phyloP scores from a whole-genome alignment of 148 eudicot species.

The Camellia sinensis region DNA sequence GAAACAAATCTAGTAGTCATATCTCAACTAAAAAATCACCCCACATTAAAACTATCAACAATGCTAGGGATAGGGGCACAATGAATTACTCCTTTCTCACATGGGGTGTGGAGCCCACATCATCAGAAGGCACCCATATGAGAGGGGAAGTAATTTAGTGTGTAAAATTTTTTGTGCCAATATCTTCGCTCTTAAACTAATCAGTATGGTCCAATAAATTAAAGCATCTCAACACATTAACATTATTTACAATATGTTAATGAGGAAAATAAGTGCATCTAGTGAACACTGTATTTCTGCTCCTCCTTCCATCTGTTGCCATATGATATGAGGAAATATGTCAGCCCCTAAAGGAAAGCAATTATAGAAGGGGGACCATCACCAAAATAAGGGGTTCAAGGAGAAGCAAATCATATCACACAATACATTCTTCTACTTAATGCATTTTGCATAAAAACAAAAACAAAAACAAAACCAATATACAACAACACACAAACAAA shows the following conservation, averaged over 20 bases:
- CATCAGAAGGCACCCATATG: too few species aligned
- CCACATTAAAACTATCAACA: background rate
- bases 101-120: too few species aligned
- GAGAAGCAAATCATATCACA: background rate
- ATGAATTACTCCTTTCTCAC: too few species aligned
- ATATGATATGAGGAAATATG: background rate
- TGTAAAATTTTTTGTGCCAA: too few species aligned
- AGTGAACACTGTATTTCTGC: background rate
- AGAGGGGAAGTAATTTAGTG: too few species aligned
- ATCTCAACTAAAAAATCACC: background rate
- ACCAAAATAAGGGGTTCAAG: background rate
- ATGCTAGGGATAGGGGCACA: too few species aligned
- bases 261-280: background rate
- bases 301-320: background rate
- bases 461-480: background rate
- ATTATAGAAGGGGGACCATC: background rate
- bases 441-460: background rate
- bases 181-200: too few species aligned
- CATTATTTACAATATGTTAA: background rate
- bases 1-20: background rate
- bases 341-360: constrained; percentile 1
- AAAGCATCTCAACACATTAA: background rate
- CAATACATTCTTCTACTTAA: background rate
- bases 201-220: too few species aligned
- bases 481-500: background rate